phyloP scores from a whole-genome alignment of 2,329 filamentous ascomycete genomes.

The Aspergillus vadensis region DNA sequence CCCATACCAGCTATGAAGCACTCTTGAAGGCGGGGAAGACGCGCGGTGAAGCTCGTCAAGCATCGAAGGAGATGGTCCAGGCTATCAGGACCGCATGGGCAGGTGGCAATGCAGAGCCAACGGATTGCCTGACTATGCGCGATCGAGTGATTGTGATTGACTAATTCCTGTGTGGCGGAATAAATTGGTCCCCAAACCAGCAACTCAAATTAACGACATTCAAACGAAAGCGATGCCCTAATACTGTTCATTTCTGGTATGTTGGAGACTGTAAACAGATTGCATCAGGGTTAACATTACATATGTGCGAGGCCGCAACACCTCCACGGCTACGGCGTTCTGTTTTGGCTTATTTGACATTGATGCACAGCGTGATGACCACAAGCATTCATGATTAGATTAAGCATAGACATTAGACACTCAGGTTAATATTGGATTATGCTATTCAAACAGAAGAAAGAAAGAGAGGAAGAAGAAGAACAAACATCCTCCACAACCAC shows the following conservation, averaged over 20 bases:
- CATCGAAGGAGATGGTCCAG: constrained; percentile 34
- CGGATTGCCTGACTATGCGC: background rate
- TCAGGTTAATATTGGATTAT: background rate
- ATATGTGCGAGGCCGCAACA: background rate
- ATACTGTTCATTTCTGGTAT: background rate
- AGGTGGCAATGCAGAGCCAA: constrained; percentile 17
- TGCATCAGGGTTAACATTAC: background rate
- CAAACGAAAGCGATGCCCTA: background rate
- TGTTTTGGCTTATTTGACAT: background rate
- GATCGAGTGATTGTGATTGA: background rate
- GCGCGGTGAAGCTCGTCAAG: constrained; percentile 33
- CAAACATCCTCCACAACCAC: too few relatives aligned
- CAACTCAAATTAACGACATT: too few relatives aligned
- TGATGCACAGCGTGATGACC: background rate
- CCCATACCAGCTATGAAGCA: constrained; percentile 44
- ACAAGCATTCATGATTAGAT: background rate
- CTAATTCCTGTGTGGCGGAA: background rate
- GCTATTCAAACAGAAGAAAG: background rate
- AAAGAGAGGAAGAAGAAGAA: too few relatives aligned
- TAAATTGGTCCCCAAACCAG: background rate
- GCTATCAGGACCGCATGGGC: constrained; percentile 36
- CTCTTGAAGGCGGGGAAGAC: constrained; percentile 31
- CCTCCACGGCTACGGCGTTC: background rate
- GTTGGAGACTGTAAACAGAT: background rate
- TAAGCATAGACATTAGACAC: background rate